These are phyloP conservation scores for Ogataea kodamae DNA, from an alignment of 805 yeast genomes.

Conservation along the genomic window DNA sequence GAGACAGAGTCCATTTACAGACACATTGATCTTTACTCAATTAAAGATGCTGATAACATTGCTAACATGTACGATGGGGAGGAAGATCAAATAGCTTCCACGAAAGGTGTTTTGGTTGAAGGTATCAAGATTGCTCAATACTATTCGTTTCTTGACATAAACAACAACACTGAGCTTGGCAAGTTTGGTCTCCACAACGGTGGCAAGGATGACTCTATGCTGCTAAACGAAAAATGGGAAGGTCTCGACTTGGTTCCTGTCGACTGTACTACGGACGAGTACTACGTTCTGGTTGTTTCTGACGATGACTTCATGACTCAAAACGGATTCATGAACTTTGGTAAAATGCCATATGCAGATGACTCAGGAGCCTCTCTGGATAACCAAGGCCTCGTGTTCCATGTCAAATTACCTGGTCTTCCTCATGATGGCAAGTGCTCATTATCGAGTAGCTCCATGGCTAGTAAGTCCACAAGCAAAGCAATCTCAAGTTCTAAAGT, in stretches of 20 bases:
- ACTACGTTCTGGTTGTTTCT: conserved; percentile 25
- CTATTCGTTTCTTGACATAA: conserved; percentile 27
- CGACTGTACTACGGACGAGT: conserved; percentile 31
- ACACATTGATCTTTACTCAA: conserved; percentile 29
- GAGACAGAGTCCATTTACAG: conserved; percentile 27
- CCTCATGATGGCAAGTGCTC: conserved; percentile 5
- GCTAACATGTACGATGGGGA: conserved; percentile 28
- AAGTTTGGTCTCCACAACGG: conserved; percentile 35
- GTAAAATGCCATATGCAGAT: conserved; percentile 26
- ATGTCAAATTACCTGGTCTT: conserved; percentile 28
- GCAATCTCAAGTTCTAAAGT: conserved; percentile 1
- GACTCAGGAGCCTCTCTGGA: conserved; percentile 26
- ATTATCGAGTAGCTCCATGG: too few species aligned
- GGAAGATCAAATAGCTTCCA: conserved; percentile 26
- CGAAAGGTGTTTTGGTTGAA: conserved; percentile 23
- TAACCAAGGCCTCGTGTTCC: conserved; percentile 31
- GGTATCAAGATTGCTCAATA: conserved; percentile 27
- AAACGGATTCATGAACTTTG: conserved; percentile 28
- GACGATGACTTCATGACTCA: conserved; percentile 34
- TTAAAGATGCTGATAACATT: conserved; percentile 30
- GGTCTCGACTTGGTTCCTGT: conserved; percentile 31
- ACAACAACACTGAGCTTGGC: conserved; percentile 25
- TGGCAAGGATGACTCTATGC: conserved; percentile 24
- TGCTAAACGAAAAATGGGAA: conserved; percentile 35
- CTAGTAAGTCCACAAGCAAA: neutral